phyloP scores from a whole-genome alignment of 331 rosid species.

The Prunus yedoensis region DNA sequence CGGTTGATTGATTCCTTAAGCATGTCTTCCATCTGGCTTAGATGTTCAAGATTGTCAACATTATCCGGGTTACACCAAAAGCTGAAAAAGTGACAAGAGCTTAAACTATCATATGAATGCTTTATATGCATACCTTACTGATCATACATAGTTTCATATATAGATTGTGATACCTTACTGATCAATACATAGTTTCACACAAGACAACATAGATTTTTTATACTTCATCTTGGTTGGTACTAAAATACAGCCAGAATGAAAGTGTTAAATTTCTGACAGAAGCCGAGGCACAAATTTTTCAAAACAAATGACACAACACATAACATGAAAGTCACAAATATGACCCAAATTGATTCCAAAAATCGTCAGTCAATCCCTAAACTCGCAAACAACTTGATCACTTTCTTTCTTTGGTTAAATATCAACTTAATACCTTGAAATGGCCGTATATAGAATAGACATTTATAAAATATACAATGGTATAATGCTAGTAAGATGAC shows the following conservation, averaged over 20 bases:
- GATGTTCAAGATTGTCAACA: slow-evolving; percentile 54
- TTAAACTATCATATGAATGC: slow-evolving; percentile 20
- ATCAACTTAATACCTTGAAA: background rate
- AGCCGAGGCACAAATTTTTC: background rate
- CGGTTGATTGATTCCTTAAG: slow-evolving; percentile 59
- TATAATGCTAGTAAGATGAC: slow-evolving; percentile 12
- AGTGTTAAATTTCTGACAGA: background rate
- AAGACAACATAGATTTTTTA: too few relatives aligned
- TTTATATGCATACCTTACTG: background rate
- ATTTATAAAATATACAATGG: background rate
- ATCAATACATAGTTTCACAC: background rate
- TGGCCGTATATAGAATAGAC: background rate
- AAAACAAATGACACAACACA: background rate
- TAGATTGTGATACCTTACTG: background rate
- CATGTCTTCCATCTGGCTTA: slow-evolving; percentile 64
- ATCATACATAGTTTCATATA: background rate
- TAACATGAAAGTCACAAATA: background rate
- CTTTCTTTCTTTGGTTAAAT: background rate
- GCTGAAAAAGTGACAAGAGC: slow-evolving; percentile 41
- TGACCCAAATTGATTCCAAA: background rate
- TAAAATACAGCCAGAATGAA: background rate
- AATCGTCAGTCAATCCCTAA: background rate
- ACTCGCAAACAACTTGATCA: background rate
- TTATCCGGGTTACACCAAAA: slow-evolving; percentile 61
- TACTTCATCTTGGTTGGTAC: background rate